These are phyloP conservation scores for Cadophora sp. DNA, from an alignment of 2,329 filamentous ascomycete genomes.

Conservation along the genomic window DNA sequence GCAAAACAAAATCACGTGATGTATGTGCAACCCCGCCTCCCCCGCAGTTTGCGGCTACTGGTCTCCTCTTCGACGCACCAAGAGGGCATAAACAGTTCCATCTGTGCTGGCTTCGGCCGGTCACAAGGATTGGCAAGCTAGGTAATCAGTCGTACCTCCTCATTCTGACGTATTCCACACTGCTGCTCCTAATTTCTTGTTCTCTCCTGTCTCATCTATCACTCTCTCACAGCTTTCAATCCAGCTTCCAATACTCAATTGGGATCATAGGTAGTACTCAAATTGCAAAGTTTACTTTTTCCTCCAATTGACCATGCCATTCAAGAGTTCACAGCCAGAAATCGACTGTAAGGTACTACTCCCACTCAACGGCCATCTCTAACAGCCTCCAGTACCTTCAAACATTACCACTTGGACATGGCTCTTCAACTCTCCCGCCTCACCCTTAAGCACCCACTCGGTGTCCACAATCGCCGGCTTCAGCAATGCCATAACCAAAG, in stretches of 20 bases:
- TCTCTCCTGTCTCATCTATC: background rate
- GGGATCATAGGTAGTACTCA: background rate
- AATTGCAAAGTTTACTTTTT: conserved; percentile 5
- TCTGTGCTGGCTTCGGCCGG: background rate
- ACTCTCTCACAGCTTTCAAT: background rate
- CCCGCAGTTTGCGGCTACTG: background rate
- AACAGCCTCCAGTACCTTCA: conserved; percentile 48
- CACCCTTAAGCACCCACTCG: conserved; percentile 47
- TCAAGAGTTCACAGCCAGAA: conserved; percentile 39
- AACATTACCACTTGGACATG: conserved; percentile 65
- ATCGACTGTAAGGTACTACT: conserved; percentile 34
- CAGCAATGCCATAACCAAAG: conserved; percentile 64
- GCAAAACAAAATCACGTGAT: background rate
- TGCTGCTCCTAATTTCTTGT: background rate
- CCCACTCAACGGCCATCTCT: background rate
- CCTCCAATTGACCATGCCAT: conserved; percentile 29
- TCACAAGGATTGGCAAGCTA: background rate
- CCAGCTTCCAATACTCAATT: background rate
- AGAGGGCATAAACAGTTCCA: background rate
- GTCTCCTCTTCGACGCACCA: background rate
- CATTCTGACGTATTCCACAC: background rate
- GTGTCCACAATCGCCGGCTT: conserved; percentile 44
- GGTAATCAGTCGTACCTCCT: background rate
- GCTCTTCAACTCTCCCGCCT: conserved; percentile 63
- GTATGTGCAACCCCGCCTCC: background rate